phyloP scores from a whole-genome alignment of 768 basidiomycete genomes.

The Auriscalpium orientale region DNA sequence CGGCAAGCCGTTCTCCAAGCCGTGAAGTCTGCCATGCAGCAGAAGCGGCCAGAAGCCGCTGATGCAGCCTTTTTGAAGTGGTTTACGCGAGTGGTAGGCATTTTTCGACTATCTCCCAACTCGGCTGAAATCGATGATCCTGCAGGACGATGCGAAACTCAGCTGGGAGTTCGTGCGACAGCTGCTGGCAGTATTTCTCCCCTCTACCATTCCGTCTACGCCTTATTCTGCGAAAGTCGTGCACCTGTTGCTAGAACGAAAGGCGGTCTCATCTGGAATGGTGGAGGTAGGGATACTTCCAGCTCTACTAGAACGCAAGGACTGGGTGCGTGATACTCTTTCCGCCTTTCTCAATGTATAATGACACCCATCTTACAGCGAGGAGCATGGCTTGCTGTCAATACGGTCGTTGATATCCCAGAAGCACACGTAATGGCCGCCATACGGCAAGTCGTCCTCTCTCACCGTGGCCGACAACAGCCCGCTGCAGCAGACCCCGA shows the following conservation, averaged over 20 bases:
- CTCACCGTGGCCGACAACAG: conserved; percentile 22
- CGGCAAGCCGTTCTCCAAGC: conserved; percentile 28
- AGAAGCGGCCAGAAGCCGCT: conserved; percentile 41
- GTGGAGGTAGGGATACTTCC: conserved; percentile 50
- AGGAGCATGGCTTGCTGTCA: conserved; percentile 42
- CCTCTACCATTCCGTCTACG: conserved; percentile 20
- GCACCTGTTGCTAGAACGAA: conserved; percentile 47
- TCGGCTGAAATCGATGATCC: not conserved
- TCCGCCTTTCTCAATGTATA: not conserved
- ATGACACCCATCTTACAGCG: conserved; percentile 13
- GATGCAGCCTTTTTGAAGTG: conserved; percentile 58
- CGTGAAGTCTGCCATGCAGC: conserved; percentile 34
- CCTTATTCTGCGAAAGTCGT: conserved; percentile 52
- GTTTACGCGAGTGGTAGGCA: conserved; percentile 22
- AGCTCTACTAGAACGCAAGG: conserved; percentile 43
- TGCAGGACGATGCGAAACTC: conserved; percentile 13
- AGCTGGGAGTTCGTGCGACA: conserved; percentile 54
- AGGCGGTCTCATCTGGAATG: conserved; percentile 55
- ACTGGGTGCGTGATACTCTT: conserved; percentile 49
- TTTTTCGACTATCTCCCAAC: not conserved
- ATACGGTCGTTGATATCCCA: conserved; percentile 51
- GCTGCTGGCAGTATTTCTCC: conserved; percentile 43
- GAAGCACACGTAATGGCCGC: conserved; percentile 56
- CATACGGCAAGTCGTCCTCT: conserved; percentile 36
- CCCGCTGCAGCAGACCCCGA: conserved; percentile 6